Conservation (phyloP, 441 rosid genomes). For the Croton setiger region DNA sequence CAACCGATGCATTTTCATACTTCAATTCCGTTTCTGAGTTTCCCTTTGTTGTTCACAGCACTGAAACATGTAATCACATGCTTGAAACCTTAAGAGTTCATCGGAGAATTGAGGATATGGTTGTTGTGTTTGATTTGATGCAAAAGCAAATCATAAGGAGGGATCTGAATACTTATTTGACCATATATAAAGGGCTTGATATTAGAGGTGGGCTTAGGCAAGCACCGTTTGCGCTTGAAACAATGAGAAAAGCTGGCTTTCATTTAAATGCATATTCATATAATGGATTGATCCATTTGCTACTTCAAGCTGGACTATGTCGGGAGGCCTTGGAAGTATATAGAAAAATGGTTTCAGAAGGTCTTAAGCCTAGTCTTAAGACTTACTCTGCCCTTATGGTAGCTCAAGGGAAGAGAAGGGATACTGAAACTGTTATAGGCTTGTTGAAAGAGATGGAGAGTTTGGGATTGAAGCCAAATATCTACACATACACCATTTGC, state of each 20-base stretch:
- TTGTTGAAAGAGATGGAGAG: constrained; percentile 79
- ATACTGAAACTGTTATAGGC: constrained; percentile 57
- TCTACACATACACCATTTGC: constrained; percentile 89
- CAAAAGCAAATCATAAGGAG: constrained; percentile 71
- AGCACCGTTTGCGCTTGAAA: constrained; percentile 52
- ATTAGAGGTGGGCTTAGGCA: constrained; percentile 67
- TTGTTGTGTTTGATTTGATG: constrained; percentile 68
- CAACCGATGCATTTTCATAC: constrained; percentile 52
- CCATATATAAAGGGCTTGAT: constrained; percentile 52
- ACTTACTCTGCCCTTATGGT: constrained; percentile 95
- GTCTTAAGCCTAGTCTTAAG: constrained; percentile 87
- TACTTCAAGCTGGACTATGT: constrained; percentile 60
- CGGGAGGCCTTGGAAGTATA: constrained; percentile 66
- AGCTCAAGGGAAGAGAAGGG: constrained; percentile 82
- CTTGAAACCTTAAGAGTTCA: constrained; percentile 68
- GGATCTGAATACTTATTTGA: constrained; percentile 58
- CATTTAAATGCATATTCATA: constrained; percentile 70
- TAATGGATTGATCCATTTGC: constrained; percentile 72
- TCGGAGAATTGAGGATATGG: constrained; percentile 62
- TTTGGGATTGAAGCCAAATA: constrained; percentile 79
- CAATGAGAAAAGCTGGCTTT: constrained; percentile 68
- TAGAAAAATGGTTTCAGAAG: constrained; percentile 68
- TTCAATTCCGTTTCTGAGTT: constrained; percentile 52
- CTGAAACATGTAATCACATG: constrained; percentile 75
- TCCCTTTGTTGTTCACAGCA: constrained; percentile 55